Percentiles rank a stretch among this genome's conserved stretches.
These are phyloP conservation scores for Pseudocercospora eumusae DNA, from an alignment of 2,329 filamentous ascomycete species.

Conservation along the genomic window DNA sequence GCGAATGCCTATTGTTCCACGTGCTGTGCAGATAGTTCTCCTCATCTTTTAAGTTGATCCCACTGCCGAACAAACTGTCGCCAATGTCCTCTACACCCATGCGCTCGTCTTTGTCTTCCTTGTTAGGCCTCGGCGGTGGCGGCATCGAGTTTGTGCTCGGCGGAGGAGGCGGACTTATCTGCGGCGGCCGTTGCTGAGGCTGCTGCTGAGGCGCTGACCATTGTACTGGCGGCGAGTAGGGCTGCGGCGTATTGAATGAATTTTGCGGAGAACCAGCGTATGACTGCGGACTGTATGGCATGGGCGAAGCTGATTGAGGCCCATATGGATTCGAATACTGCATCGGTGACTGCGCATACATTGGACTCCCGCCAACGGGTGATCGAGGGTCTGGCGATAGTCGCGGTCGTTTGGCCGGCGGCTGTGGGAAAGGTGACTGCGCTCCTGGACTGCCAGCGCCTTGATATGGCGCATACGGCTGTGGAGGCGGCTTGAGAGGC, in stretches of 20 bases:
- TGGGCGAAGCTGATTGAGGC: slow-evolving; percentile 35
- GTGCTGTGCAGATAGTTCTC: slow-evolving; percentile 75
- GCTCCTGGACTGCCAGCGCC: slow-evolving; percentile 43
- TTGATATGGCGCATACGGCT: slow-evolving; percentile 53
- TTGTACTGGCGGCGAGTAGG: slow-evolving; percentile 31
- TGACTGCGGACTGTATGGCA: slow-evolving; percentile 33
- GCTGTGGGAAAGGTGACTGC: slow-evolving; percentile 53
- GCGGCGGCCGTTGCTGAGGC: slow-evolving; percentile 26
- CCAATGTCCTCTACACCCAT: slow-evolving; percentile 70
- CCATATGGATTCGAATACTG: slow-evolving; percentile 45
- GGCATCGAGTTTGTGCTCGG: slow-evolving; percentile 51
- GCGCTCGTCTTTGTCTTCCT: slow-evolving; percentile 60
- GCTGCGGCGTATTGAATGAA: slow-evolving; percentile 39
- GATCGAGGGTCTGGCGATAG: slow-evolving; percentile 69
- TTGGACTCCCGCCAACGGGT: slow-evolving; percentile 54
- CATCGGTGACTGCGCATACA: slow-evolving; percentile 42
- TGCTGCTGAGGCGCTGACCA: slow-evolving; percentile 27
- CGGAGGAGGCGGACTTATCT: slow-evolving; percentile 30
- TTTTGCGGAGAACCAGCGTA: slow-evolving; percentile 33
- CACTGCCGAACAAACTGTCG: slow-evolving; percentile 80
- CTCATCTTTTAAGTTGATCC: slow-evolving; percentile 83
- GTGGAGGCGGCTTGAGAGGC: slow-evolving; percentile 26
- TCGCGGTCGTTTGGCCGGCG: slow-evolving; percentile 72
- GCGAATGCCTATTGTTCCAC: slow-evolving; percentile 54
- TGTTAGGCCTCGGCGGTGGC: slow-evolving; percentile 60